These are phyloP conservation scores for Eucalyptus tenuipes DNA, from an alignment of 345 rosid genomes.

Conservation along the genomic window DNA sequence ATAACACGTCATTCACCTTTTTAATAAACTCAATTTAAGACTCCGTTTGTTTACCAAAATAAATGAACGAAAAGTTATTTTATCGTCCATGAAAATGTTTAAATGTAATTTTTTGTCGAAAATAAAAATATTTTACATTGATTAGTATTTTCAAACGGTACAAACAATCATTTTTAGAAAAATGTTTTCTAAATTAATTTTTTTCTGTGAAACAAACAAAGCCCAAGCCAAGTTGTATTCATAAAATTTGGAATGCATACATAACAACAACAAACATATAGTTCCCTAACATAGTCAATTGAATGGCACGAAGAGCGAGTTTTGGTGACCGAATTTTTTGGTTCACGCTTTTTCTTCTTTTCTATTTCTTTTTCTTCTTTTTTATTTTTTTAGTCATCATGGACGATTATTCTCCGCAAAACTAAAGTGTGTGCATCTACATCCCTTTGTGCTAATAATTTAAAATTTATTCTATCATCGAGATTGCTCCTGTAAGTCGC, in stretches of 20 bases:
- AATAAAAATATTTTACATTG: no score
- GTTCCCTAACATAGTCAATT: background rate
- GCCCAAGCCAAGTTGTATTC: background rate
- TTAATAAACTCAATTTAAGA: background rate
- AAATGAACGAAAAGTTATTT: no score
- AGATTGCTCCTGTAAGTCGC: background rate
- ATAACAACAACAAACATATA: background rate
- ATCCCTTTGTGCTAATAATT: background rate
- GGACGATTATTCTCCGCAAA: background rate
- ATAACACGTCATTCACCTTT: background rate
- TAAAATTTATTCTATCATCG: background rate
- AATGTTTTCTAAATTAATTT: no score
- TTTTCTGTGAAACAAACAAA: no score
- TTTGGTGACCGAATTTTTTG: background rate
- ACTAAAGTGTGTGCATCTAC: no score
- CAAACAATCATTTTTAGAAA: no score
- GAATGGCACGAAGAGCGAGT: background rate
- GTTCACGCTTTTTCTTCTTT: background rate
- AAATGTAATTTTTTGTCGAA: no score
- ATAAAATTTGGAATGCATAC: background rate
- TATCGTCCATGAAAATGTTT: no score
- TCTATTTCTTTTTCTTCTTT: accelerated
- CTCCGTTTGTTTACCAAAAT: no score
- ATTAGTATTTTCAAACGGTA: no score
- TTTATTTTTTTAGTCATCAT: no score